Evolutionary conservation across 768 basidiomycete genomes (phyloP), one percentile per base, ranked within the genome.

Genomic region (Tulasnella sp.): DNA sequence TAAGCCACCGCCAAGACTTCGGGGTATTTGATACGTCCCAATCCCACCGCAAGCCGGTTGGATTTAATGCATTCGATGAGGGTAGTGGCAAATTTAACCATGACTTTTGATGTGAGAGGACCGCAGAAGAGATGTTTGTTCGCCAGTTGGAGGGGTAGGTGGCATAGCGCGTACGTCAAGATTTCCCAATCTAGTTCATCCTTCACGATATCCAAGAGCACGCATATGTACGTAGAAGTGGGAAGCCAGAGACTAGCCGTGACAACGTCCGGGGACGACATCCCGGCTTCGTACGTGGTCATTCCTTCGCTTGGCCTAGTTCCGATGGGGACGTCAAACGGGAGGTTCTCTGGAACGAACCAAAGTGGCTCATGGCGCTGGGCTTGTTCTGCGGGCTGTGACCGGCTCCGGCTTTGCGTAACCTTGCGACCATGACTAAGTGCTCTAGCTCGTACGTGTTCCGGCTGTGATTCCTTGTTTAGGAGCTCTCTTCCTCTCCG

Each of bases 111-210:
- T 27, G 85, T 81, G 49, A 80, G 80, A 0, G 88, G 88, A 1
- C 96, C 96, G 65, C 93, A 96, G 68, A 96, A 93, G 51, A 97
- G 75, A 64, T 98, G 91, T 68, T 97, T 98, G 76, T 98, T 98
- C 57, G 86, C 75, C 8, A 98, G 76, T 66, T 98, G 92, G 7
- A 81, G 75, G 1, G 96, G 93, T 0, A 99, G 75, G 70, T 94
- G 86, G 65, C 86, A 90, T 4, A 99, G 74, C 4, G 92, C 74
- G 65, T 96, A 98, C 2, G 91, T 90, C 9, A 96, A 74, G 37
- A 98, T 74, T 58, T 98, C 96, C 93, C 94, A 98, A 60, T 83
- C 87, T 43, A 74, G 77, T 64, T 92, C 91, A 39, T 74, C 73
- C 57, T 83, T 78, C 37, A 98, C 69, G 59, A 96, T 75, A 2